Evolutionary conservation across 345 rosid species (phyloP), one percentile per base, ranked within the genome.

Genomic region (Bruguiera sexangula): DNA sequence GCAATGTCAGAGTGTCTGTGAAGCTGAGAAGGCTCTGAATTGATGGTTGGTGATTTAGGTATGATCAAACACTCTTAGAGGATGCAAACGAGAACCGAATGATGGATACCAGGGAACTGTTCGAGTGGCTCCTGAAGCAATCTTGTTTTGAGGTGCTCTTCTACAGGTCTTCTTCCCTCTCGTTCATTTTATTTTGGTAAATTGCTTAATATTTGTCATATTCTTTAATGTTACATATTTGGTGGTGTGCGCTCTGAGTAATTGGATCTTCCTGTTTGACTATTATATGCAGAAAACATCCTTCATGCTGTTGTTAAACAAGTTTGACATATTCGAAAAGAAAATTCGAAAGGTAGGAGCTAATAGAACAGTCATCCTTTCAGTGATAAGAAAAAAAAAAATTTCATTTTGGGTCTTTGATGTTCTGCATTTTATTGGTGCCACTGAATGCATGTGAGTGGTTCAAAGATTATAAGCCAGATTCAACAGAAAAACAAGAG

Each of bases 101-200:
- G 99, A 82, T 86, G 84, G 99, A 90, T 80, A 86, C 99, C 1
- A 95, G 85, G 79, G 96, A 95, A 69, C 87, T 95, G 13, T 92
- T 92, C 52, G 92, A 95, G 66, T 95, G 99, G 99, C 96, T 95
- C 74, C 79, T 95, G 73, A 95, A 90, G 86, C 98, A 95, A 72
- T 94, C 96, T n/a, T 92, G 99, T 84, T 95, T 95, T 53, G 96
- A 92, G 99, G 99, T 95, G 73, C 27, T 24, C 66, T 22, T 53
- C 51, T 18, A 26, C 52, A 4, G 26, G 65, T 60, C 61, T 36
- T 70, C 21, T 46, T 60, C 8, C 50, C 18, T 10, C 21, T 66
- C 22, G 5, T 32, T 36, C 39, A 6, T 36, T 3, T 11, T 8
- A 3, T 43, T 9, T 39, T 39, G 13, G 15, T 39, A 39, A 11